Evolutionary conservation across 2,329 filamentous ascomycete species (phyloP).

Genomic region (Fusarium incarnatum): DNA sequence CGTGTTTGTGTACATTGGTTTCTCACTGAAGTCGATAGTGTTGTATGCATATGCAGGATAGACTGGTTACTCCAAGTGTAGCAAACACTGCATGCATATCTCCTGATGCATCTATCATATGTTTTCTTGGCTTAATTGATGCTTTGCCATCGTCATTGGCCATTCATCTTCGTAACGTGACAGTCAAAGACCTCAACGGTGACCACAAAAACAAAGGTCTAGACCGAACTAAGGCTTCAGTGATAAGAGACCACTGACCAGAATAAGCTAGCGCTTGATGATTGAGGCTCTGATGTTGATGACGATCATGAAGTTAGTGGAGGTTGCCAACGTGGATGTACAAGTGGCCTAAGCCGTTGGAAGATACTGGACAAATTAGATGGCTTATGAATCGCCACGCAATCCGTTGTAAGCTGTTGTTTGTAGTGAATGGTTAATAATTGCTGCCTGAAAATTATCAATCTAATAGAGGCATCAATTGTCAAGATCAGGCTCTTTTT

Average conservation of each 20-base stretch:
- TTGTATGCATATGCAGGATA: neutral
- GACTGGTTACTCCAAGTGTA: neutral
- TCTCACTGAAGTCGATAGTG: neutral
- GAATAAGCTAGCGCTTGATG: constrained; percentile 25
- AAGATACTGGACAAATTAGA: neutral
- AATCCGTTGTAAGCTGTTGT: constrained; percentile 5
- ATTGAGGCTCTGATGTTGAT: constrained; percentile 38
- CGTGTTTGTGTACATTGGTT: neutral
- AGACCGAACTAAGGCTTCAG: constrained; percentile 7
- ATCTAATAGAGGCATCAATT: neutral
- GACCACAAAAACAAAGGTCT: constrained; percentile 5
- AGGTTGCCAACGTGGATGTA: constrained; percentile 26
- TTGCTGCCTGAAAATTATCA: constrained; percentile 12
- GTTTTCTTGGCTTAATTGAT: neutral
- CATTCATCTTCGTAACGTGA: constrained; percentile 17
- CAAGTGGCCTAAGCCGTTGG: constrained; percentile 2
- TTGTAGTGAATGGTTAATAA: neutral
- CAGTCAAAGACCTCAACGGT: neutral
- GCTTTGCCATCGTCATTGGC: neutral
- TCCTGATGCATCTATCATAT: constrained; percentile 7
- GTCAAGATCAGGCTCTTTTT: constrained; percentile 22
- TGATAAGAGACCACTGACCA: constrained; percentile 4
- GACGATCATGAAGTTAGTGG: constrained; percentile 39
- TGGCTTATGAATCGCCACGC: constrained; percentile 25
- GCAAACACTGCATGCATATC: neutral